phyloP scores from a whole-genome alignment of 2,329 filamentous ascomycete species.

The Pestalotiopsis sp. region DNA sequence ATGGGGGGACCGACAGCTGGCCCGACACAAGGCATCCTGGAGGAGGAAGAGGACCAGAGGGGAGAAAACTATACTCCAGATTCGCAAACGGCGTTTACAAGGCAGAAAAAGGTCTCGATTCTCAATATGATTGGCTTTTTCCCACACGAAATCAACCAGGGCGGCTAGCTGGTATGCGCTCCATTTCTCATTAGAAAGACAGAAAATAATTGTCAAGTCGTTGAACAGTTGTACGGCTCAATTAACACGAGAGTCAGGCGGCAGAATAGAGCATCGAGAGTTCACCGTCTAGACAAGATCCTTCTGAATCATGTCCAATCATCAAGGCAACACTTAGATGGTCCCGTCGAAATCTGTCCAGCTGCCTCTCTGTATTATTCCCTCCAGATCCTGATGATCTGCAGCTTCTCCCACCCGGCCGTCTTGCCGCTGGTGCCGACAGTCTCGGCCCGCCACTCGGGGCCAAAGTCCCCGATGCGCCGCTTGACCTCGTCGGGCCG shows the following conservation, averaged over 20 bases:
- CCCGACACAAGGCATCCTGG: not conserved
- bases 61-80: constrained; percentile 8
- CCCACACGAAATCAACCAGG: constrained; percentile 13
- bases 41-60: not conserved
- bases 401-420: constrained; percentile 92
- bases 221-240: not conserved
- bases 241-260: constrained; percentile 12
- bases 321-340: not conserved
- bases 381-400: constrained; percentile 85
- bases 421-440: constrained; percentile 83
- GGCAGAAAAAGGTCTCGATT: constrained; percentile 21
- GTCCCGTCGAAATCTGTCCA: not conserved
- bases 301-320: not conserved
- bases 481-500: constrained; percentile 74
- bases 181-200: constrained; percentile 16
- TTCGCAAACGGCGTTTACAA: constrained; percentile 29
- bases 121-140: constrained; percentile 5
- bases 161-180: constrained; percentile 25
- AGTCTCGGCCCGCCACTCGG: constrained; percentile 71
- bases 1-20: not conserved
- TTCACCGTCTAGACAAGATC: not conserved
- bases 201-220: constrained; percentile 3
- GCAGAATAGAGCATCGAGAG: constrained; percentile 19
- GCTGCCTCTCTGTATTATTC: constrained; percentile 23
- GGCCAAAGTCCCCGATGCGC: constrained; percentile 55